Percentiles rank a stretch among this genome's conserved stretches.
These are phyloP conservation scores for Nakazawaea ernobii DNA, from an alignment of 805 yeast genomes.

Conservation along the genomic window DNA sequence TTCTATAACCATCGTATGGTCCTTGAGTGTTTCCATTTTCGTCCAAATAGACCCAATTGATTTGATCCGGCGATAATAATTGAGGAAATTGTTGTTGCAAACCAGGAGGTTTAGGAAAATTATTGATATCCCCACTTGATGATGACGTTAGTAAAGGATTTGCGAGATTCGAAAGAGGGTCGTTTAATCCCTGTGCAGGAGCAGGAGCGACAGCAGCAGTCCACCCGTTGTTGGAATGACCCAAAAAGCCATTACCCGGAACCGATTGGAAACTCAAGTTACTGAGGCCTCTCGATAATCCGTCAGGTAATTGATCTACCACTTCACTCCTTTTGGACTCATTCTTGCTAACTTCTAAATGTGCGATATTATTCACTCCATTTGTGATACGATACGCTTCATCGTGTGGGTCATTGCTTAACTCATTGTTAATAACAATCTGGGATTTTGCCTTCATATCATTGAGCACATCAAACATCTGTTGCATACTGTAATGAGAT, in stretches of 20 bases:
- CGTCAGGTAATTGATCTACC: background rate
- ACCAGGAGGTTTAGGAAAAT: slow-evolving; percentile 16
- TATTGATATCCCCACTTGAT: slow-evolving; percentile 11
- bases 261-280: background rate
- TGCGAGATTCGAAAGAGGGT: background rate
- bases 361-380: background rate
- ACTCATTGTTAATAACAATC: slow-evolving; percentile 13
- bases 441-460: slow-evolving; percentile 27
- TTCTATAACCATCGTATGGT: slow-evolving; percentile 65
- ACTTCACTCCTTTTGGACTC: background rate
- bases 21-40: slow-evolving; percentile 70
- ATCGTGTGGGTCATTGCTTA: background rate
- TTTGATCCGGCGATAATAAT: slow-evolving; percentile 31
- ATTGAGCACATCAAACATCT: slow-evolving; percentile 49
- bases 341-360: background rate
- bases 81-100: slow-evolving; percentile 14
- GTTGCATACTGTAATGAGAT: slow-evolving; percentile 41
- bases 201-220: background rate
- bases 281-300: background rate
- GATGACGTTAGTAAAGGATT: slow-evolving; percentile 6
- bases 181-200: background rate
- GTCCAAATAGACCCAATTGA: slow-evolving; percentile 72
- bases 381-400: background rate
- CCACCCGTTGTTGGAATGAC: background rate
- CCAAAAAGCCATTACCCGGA: background rate